Evolutionary conservation across 306 rosid genomes (phyloP).

Genomic region (Senna siamea): DNA sequence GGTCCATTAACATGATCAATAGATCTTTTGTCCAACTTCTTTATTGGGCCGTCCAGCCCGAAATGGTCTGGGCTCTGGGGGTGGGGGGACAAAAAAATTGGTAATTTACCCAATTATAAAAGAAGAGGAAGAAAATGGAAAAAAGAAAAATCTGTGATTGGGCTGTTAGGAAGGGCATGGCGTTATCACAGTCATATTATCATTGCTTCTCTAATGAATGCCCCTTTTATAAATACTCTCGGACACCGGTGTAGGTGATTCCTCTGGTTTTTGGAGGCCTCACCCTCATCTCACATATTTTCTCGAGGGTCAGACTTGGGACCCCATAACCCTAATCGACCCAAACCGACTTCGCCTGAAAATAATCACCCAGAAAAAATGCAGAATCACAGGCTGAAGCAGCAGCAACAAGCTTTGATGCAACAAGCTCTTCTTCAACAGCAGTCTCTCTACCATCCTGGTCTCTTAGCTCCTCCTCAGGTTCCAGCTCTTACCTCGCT

Average conservation of each 20-base stretch:
- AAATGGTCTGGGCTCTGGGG: too few relatives aligned
- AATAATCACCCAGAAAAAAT: slow-evolving; percentile 54
- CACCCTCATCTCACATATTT: slow-evolving; percentile 19
- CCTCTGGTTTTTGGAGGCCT: slow-evolving; percentile 47
- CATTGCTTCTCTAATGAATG: background rate
- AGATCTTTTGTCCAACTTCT: too few relatives aligned
- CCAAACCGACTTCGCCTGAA: slow-evolving; percentile 40
- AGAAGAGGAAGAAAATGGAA: background rate
- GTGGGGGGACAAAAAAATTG: too few relatives aligned
- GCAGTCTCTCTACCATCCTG: slow-evolving; percentile 95
- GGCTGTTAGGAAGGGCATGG: background rate
- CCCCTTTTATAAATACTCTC: slow-evolving; percentile 37
- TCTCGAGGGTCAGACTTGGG: slow-evolving; percentile 42
- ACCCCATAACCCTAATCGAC: slow-evolving; percentile 71
- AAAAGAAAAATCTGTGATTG: slow-evolving; percentile 1
- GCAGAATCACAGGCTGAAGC: slow-evolving; percentile 98
- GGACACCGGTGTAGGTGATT: background rate
- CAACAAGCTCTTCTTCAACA: slow-evolving; percentile 98
- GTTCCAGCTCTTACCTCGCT: slow-evolving; percentile 43
- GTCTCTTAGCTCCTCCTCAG: slow-evolving; percentile 97
- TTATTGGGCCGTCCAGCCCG: too few relatives aligned
- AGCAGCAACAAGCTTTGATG: slow-evolving; percentile 98
- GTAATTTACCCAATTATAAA: background rate
- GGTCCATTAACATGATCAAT: too few relatives aligned
- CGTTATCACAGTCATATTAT: background rate